phyloP scores from a whole-genome alignment of 345 rosid species.

The Arabidopsis arenosa region DNA sequence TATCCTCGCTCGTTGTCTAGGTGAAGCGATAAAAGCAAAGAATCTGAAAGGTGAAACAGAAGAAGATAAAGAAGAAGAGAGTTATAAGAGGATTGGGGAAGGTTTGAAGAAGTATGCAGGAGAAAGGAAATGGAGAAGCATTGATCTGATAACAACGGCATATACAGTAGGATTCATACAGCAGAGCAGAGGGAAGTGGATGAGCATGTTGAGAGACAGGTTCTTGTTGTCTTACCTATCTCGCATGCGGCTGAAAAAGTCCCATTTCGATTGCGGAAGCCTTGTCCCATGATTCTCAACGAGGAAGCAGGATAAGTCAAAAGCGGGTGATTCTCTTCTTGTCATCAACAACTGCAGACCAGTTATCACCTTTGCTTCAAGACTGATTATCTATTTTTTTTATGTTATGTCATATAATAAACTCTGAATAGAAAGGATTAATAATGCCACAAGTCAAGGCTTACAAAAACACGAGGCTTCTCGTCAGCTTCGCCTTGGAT shows the following conservation, averaged over 20 bases:
- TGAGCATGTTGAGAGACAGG: constrained; percentile 52
- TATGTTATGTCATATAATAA: not conserved
- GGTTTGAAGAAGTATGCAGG: constrained; percentile 54
- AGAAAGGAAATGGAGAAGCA: constrained; percentile 75
- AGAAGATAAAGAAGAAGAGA: constrained; percentile 38
- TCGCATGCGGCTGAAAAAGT: constrained; percentile 41
- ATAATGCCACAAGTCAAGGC: no score
- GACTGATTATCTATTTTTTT: no score
- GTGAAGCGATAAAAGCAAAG: constrained; percentile 47
- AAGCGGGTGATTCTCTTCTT: not conserved
- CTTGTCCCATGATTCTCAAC: constrained; percentile 23
- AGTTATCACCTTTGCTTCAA: not conserved
- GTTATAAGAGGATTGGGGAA: constrained; percentile 47
- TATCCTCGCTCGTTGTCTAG: constrained; percentile 69
- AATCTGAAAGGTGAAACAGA: constrained; percentile 23
- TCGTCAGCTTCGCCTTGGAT: no score
- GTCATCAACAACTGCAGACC: no score
- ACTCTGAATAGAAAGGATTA: not conserved
- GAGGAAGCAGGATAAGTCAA: not conserved
- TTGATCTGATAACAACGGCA: constrained; percentile 55
- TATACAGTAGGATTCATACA: constrained; percentile 61
- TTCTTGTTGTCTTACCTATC: constrained; percentile 47
- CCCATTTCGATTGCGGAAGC: constrained; percentile 62
- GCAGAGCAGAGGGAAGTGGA: constrained; percentile 48
- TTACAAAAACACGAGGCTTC: no score